Evolutionary conservation across 805 yeast genomes (phyloP), one percentile per base, ranked within the genome.

Genomic region (Komagataella phaffii): DNA sequence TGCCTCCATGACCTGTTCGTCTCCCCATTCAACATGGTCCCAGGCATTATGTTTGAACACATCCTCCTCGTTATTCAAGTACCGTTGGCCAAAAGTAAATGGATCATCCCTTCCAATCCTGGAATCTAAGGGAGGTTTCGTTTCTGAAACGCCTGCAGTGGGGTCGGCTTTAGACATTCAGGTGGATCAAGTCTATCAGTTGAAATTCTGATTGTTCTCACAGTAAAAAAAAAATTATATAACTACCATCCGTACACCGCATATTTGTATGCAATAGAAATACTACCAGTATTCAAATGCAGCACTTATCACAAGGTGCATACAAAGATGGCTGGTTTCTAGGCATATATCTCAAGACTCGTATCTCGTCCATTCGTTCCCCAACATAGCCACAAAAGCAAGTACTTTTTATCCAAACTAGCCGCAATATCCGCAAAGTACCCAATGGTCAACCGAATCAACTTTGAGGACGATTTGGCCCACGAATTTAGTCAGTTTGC

Each of bases 11-110:
- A 82, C 65, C 64, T 93, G 97, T 58, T 88, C 96, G 50, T 85
- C 89, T 49, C 95, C 97, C 96, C 96, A 90, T 61, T 88, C 96
- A 40, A 89, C 97, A 64, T 93, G 96, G 64, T 93, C 99, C 88
- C 93, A 85, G 0, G 99, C 99, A 64, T 93, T 93, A 63, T 85
- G 95, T 54, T 78, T 76, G 82, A 95, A 93, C 1, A 93, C 96
- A 24, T 88, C 89, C 3, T 83, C 81, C 14, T 81, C 85, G 48
- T 81, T 78, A 2, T 76, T 76, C 53, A 93, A 70, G 56, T 68
- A 79, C 52, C 99, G 73, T 64, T 88, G 95, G 8, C 99, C 99
- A 68, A 93, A 93, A 18, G 82, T 83, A 65, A 88, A 91, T 5
- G 99, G 99, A 43, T 79, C 73, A 58, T 90, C 97, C 55, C 91